These are phyloP conservation scores for Globisporangium paroecandrum DNA, from an alignment of 352 stramenopile species.

Conservation along the genomic window DNA sequence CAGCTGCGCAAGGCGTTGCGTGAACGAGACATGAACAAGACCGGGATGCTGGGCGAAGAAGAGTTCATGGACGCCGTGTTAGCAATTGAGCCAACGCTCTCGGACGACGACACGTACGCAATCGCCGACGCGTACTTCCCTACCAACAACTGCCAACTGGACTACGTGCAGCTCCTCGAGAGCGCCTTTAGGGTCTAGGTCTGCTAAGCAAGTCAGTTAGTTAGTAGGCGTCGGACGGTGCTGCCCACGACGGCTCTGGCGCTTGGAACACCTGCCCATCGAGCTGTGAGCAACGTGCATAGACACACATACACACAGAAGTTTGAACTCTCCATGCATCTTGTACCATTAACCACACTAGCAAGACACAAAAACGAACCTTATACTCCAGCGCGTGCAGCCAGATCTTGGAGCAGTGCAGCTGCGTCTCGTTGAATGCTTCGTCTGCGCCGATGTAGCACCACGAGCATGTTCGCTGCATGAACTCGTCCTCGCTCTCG, in stretches of 20 bases:
- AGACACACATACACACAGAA: slow-evolving; percentile 15
- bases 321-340: slow-evolving; percentile 1
- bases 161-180: slow-evolving; percentile 70
- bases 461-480: slow-evolving; percentile 75
- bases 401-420: slow-evolving; percentile 86
- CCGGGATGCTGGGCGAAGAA: slow-evolving; percentile 55
- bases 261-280: slow-evolving; percentile 60
- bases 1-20: slow-evolving; percentile 64
- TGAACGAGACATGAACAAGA: slow-evolving; percentile 54
- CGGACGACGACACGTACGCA: slow-evolving; percentile 70
- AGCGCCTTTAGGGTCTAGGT: slow-evolving; percentile 45
- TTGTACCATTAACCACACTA: neutral
- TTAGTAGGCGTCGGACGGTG: slow-evolving; percentile 40
- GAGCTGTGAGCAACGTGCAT: slow-evolving; percentile 33
- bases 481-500: slow-evolving; percentile 73
- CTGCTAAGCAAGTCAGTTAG: neutral
- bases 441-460: slow-evolving; percentile 60
- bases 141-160: slow-evolving; percentile 62
- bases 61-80: slow-evolving; percentile 75
- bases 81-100: slow-evolving; percentile 50
- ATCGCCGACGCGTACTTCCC: slow-evolving; percentile 73
- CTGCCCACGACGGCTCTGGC: slow-evolving; percentile 60
- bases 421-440: slow-evolving; percentile 79
- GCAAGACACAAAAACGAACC: slow-evolving; percentile 31
- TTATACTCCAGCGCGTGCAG: slow-evolving; percentile 86